Base-by-base conservation (phyloP, 148 eudicot genomes). In the Nepenthes mirabilis region DNA sequence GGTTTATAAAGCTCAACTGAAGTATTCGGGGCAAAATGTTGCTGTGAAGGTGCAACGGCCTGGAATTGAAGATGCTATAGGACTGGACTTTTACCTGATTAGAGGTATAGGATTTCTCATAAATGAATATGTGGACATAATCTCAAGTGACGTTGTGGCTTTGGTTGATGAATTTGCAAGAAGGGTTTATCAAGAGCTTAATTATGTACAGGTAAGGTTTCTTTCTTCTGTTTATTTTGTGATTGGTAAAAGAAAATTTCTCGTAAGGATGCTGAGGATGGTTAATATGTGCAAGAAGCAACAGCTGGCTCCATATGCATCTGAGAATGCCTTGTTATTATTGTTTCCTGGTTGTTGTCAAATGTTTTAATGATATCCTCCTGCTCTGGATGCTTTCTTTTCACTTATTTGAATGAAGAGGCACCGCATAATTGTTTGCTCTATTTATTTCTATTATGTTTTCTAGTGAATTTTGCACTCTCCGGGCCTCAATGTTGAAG, bases 41-140 rank as follows among this genome's bases (percentile, higher is more conserved):
- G 99, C 99, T 60, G 99, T 93, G 76, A 93, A 93, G 80, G 99
- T 93, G 72, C 99, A 93, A 72, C 69, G 99, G 68, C 99, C 99
- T 74, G 96, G 91, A 54, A 93, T 93, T 70, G 99, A 93, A 78
- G 99, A 93, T 71, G 78, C 95, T 65, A 84, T 93, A 55, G 99
- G 99, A 56, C 83, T 86, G 47, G 99, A 93, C 69, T 93, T 93
- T 74, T 93, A 79, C 68, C 79, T 93, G 58, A 93, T 93, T 65
- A 80, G 99, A 72, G 99, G 99, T 61, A 34, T 93, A 70, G 96
- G 87, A 36, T 74, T 74, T 62, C 79, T 93, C 47, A 79, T 93
- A 62, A 93, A 93, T 72, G 80, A 84, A 72, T 86, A 93, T 70
- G 91, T 86, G 53, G 96, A 88, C 69, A 40, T 80, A 61, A 74